Conservation (phyloP, 768 basidiomycete species). For the Pisolithus microcarpus region DNA sequence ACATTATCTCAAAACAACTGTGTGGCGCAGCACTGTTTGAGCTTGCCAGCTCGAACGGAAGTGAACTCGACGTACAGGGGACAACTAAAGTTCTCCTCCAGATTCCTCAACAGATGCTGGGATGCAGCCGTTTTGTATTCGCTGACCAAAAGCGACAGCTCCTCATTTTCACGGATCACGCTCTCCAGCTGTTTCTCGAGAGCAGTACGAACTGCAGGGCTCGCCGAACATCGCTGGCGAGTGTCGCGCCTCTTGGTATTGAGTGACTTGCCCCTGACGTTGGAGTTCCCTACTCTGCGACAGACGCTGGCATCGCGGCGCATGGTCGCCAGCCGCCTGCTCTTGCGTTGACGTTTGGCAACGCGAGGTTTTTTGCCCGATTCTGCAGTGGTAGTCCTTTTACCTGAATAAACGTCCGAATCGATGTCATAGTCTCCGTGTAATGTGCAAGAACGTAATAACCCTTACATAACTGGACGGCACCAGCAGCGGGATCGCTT, state of each 20-base stretch:
- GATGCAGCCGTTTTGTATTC: constrained; percentile 28
- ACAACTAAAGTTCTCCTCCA: constrained; percentile 62
- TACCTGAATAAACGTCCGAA: not conserved
- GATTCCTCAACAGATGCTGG: constrained; percentile 39
- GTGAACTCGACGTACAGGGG: constrained; percentile 40
- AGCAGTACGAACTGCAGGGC: constrained; percentile 23
- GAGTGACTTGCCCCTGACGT: not conserved
- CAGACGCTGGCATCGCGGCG: no score
- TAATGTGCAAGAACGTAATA: not conserved
- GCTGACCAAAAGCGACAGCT: constrained; percentile 34
- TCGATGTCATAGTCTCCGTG: not conserved
- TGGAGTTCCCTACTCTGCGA: not conserved
- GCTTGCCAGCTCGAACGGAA: constrained; percentile 2
- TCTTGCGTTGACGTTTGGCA: not conserved
- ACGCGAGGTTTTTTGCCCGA: not conserved
- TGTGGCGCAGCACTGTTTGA: constrained; percentile 7
- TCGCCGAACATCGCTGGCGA: constrained; percentile 30
- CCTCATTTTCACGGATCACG: constrained; percentile 36
- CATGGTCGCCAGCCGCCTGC: not conserved
- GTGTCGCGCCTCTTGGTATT: not conserved
- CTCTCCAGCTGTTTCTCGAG: constrained; percentile 35
- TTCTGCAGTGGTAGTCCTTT: not conserved
- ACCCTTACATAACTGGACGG: not conserved
- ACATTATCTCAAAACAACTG: constrained; percentile 62
- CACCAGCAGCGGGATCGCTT: not conserved